Evolutionary conservation across 805 yeast genomes (phyloP).

Genomic region (Candida xiaguanensis): DNA sequence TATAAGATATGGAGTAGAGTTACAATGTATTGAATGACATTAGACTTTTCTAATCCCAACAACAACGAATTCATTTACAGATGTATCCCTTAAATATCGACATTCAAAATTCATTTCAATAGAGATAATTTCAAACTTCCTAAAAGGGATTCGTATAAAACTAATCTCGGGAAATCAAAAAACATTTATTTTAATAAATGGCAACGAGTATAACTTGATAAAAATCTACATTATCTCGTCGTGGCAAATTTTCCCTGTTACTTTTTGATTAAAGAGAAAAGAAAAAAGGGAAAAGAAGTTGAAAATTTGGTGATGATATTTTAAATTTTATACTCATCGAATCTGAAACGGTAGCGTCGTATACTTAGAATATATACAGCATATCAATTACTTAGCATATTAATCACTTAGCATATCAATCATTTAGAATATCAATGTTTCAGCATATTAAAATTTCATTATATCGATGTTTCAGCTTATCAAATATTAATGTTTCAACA

Average conservation of each 20-base stretch:
- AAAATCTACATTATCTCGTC: conserved; percentile 53
- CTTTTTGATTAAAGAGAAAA: conserved; percentile 52
- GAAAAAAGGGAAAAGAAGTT: conserved; percentile 5
- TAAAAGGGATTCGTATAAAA: conserved; percentile 38
- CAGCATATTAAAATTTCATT: too few relatives aligned
- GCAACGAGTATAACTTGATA: conserved; percentile 65
- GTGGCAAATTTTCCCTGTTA: conserved; percentile 64
- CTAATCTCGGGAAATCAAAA: conserved; percentile 49
- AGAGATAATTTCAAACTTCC: conserved; percentile 53
- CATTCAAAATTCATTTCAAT: conserved; percentile 56
- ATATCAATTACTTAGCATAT: too few relatives aligned
- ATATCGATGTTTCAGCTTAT: too few relatives aligned
- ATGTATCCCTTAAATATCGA: conserved; percentile 48
- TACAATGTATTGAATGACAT: too few relatives aligned
- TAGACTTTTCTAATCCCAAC: too few relatives aligned
- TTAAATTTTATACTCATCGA: neutral
- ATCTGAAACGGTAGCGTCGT: neutral
- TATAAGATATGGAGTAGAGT: too few relatives aligned
- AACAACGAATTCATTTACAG: conserved; percentile 1
- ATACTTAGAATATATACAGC: neutral
- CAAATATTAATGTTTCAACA: too few relatives aligned
- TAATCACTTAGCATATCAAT: too few relatives aligned
- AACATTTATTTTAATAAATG: conserved; percentile 39
- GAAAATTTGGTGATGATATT: conserved; percentile 1
- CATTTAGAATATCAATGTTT: too few relatives aligned